Evolutionary conservation across 2,329 filamentous ascomycete species (phyloP).

Genomic region (Pseudofabraea citricarpa): DNA sequence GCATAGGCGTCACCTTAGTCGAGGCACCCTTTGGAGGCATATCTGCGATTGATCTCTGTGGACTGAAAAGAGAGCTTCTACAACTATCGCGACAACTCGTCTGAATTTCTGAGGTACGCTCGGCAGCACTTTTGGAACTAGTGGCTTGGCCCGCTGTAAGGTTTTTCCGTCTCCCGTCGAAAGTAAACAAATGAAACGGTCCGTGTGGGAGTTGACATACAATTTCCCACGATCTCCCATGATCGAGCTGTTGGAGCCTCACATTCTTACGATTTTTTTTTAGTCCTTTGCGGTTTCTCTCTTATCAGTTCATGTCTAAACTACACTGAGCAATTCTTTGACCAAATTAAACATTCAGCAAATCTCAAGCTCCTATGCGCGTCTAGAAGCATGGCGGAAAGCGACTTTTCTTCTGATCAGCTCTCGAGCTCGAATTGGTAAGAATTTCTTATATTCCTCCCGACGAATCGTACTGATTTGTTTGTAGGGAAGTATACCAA

Average conservation of each 20-base stretch:
- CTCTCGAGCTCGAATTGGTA: conserved; percentile 14
- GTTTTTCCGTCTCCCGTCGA: too few species aligned
- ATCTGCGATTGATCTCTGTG: background rate
- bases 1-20: conserved; percentile 27
- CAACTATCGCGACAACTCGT: too few species aligned
- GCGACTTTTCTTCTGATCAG: conserved; percentile 4
- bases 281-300: background rate
- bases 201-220: too few species aligned
- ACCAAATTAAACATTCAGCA: background rate
- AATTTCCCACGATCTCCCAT: too few species aligned
- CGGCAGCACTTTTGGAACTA: too few species aligned
- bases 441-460: too few species aligned
- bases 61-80: too few species aligned
- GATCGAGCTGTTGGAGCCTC: too few species aligned
- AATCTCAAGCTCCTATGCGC: background rate
- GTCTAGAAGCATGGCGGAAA: conserved; percentile 6
- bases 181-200: too few species aligned
- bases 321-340: background rate
- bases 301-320: conserved; percentile 10
- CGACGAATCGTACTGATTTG: conserved; percentile 5
- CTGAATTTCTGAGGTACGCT: too few species aligned
- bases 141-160: too few species aligned
- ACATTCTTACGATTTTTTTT: conserved; percentile 12
- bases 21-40: conserved; percentile 29
- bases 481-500: conserved; percentile 23